Base-by-base conservation (phyloP, 2,329 filamentous ascomycete species). In the Penicillium concentricum region DNA sequence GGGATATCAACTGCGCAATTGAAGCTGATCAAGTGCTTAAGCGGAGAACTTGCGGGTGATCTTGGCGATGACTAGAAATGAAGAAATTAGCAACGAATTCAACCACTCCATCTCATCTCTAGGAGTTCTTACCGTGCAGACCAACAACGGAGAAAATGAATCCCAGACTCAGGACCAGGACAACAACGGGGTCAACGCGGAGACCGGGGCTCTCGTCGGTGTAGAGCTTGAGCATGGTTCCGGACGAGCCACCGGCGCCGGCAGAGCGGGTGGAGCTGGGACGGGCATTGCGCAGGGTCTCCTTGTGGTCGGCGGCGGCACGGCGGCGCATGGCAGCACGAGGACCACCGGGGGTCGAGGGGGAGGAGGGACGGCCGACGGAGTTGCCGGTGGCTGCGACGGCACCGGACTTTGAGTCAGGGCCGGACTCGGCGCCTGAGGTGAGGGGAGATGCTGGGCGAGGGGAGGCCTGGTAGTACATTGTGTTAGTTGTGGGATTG, bases 111-210 rank as follows among this genome's bases (percentile, higher is more conserved):
- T 34, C 16, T 44, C 4, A 26, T 34, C 43, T 32, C 26, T 2
- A 43, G 39, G 37, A 24, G 18, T 8, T n/a, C 91, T 69, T 87
- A 97, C 94, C 92, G 81, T 99, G 94, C 73, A 99, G 84, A 67
- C 92, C 92, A 72, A 99, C 94, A 73, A 99, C 94, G 72, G 90
- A 94, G 82, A 99, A 97, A 78, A 99, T 99, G 79, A 99, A 99
- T 61, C 96, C 94, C 69, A 99, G 86, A 72, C 91, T 96, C 68
- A 99, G 84, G 67, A 97, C 94, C 72, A 99, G 84, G 63, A 99
- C 93, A 65, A 99, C 92, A 58, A 99, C 94, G 22, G 94, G 94
- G 76, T 99, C 94, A 64, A 99, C 94, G 82, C 97, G 96, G 70
- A 99, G 82, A 61, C 94, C 94, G 57, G 94, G 94, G 64, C 91